Conservation (phyloP, 2,329 filamentous ascomycete species). For the Aspergillus quadrilineatus region DNA sequence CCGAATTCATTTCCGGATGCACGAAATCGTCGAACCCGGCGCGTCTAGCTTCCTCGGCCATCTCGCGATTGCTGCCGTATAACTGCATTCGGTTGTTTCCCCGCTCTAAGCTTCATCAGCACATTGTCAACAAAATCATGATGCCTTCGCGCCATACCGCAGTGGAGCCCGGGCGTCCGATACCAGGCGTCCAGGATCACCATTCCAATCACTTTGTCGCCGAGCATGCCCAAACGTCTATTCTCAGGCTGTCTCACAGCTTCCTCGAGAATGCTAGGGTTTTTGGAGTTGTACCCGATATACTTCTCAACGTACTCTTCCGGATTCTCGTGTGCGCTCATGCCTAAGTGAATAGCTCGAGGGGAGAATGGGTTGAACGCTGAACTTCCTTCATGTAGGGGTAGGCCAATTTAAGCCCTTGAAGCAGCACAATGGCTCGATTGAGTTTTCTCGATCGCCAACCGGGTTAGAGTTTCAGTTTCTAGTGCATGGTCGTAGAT, state of each 20-base stretch:
- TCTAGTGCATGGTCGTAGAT: too few species aligned
- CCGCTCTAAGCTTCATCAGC: neutral
- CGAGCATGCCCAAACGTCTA: neutral
- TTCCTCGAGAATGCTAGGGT: neutral
- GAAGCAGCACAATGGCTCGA: too few species aligned
- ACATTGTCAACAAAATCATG: neutral
- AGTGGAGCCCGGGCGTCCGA: neutral
- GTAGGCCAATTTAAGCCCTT: too few species aligned
- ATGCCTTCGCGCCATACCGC: neutral
- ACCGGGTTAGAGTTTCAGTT: too few species aligned
- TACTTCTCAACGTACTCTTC: neutral
- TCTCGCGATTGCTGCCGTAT: neutral
- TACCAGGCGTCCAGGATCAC: neutral
- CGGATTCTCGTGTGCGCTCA: neutral
- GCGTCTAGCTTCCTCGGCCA: neutral
- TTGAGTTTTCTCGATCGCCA: too few species aligned
- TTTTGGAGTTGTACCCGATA: neutral
- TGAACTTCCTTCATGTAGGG: too few species aligned
- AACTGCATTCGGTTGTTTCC: neutral
- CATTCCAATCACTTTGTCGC: slow-evolving; percentile 1
- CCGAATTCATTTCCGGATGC: too few species aligned
- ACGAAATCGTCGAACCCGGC: neutral
- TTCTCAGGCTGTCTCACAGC: neutral
- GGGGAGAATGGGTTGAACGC: too few species aligned
- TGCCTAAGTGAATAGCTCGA: neutral